Evolutionary conservation across 805 yeast genomes (phyloP), one percentile per base, ranked within the genome.

Genomic region (Candida coleopterorum): DNA sequence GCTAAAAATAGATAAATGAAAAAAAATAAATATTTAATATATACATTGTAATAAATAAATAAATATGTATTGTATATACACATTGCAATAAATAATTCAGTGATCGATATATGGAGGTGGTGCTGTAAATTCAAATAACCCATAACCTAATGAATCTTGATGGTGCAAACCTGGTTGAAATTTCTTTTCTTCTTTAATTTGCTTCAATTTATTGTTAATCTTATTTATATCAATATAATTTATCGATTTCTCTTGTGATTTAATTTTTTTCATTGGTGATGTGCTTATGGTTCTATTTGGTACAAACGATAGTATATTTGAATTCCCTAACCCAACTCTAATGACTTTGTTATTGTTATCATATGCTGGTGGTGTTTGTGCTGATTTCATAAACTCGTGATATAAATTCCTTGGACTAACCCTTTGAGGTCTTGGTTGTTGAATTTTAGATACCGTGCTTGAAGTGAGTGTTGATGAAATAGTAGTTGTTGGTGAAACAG

Each of bases 241-340:
- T n/a, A 41, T 33, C 12, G 46, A 43, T 24, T 40, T 43, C 25
- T 34, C 38, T 3, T 35, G 37, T 22, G 33, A 8, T n/a, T 12
- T 25, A 15, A 31, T 23, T 15, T 35, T 43, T 43, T 44, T 47
- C 36, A 56, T 56, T 12, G 62, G 70, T 27, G 64, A 55, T 4
- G 57, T 53, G 9, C 35, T 34, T 8, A 39, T 30, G 7, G 29
- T 55, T 46, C 22, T 47, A 44, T 16, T 49, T 53, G 34, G 56
- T 9, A 25, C 46, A 33, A 64, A 57, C 32, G 56, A 53, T 44
- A 62, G 59, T 41, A 56, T 60, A 29, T 58, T 55, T 11, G 30
- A 24, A 43, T 58, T 64, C 6, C 72, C 70, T 33, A 67, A 52
- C 2, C 72, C 72, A 10, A 66, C 62, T 7, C 62, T 61, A 10